Percentiles rank a stretch among this genome's conserved stretches.
These are phyloP conservation scores for Debaryomycetaceae sp. DNA, from an alignment of 1,139 yeast genomes.

Conservation along the genomic window DNA sequence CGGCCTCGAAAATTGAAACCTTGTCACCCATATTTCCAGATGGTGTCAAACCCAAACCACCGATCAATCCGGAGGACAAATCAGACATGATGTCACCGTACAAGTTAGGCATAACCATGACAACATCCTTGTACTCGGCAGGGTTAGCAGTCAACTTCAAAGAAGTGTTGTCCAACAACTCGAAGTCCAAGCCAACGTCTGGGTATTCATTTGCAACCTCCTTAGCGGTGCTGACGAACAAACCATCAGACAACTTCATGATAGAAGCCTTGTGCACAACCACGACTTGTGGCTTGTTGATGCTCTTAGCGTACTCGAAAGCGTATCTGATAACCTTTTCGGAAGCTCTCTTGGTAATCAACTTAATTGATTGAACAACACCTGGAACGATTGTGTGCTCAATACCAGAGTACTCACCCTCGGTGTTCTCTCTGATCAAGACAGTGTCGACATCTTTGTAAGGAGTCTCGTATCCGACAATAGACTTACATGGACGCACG, in stretches of 20 bases:
- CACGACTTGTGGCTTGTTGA: conserved; percentile 82
- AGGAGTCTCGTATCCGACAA: conserved; percentile 92
- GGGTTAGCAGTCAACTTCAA: conserved; percentile 89
- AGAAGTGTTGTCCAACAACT: conserved; percentile 93
- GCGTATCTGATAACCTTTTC: conserved; percentile 96
- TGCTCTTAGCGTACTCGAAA: conserved; percentile 89
- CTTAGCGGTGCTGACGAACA: conserved; percentile 88
- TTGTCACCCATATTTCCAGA: conserved; percentile 99
- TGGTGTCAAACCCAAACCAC: conserved; percentile 98
- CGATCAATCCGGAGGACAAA: conserved; percentile 93
- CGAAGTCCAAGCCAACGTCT: conserved; percentile 75
- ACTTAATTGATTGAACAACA: conserved; percentile 95
- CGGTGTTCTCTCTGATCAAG: conserved; percentile 97
- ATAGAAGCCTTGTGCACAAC: conserved; percentile 98
- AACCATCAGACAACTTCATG: conserved; percentile 97
- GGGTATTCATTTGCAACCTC: conserved; percentile 91
- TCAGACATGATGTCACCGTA: conserved; percentile 99
- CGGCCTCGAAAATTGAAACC: conserved; percentile 97
- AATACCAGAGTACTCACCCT: conserved; percentile 98
- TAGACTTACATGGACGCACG: conserved; percentile 94
- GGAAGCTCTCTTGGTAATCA: conserved; percentile 93
- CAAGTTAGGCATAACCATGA: conserved; percentile 98
- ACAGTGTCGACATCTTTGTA: conserved; percentile 94
- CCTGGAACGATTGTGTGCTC: conserved; percentile 98
- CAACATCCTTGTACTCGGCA: conserved; percentile 69